Base-by-base conservation (phyloP, 2,329 filamentous ascomycete species). In the Chalaropsis thielavioides region DNA sequence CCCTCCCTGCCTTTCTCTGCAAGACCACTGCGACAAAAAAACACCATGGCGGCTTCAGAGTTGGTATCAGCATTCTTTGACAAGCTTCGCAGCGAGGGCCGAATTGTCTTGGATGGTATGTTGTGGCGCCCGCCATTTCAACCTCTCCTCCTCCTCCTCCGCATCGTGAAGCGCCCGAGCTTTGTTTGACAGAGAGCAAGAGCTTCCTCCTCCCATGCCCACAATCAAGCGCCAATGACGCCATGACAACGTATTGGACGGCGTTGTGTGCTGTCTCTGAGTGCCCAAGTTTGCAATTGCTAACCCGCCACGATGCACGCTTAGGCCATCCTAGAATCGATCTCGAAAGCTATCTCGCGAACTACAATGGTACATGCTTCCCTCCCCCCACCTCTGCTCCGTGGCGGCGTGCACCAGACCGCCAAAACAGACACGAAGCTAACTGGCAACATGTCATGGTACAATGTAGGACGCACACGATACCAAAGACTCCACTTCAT, bases 301-400 rank as follows among this genome's bases (percentile, higher is more conserved):
- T 51, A 24, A 51, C 46, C 11, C 8, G 10, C 10, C 6, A 51
- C 71, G 67, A 7, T 19, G 49, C 49, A 43, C 56, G 51, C 38
- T 44, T 63, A 92, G 89, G 90, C 60, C 76, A 83, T 6, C 92
- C 92, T 10, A 96, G 92, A 72, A 87, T 97, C 70, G 94, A 97
- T 71, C 82, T 99, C 51, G 90, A 96, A 68, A 83, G 88, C 44
- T 97, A 96, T 75, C 88, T 96, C 61, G 81, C 87, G 69, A 95
- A 96, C 72, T 99, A 97, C 75, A 81, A 79, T 73, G 90, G 92
- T 92, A 76, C 58, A 77, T 69, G 5, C 59, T 46, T 19, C n/a
- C n/a, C 11, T 46, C 22, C 4, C 17, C 44, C n/a, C 44, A 3
- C 15, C 44, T 46, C 22, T n/a, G n/a, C n/a, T n/a, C n/a, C n/a